Conservation (phyloP, 345 rosid genomes). For the Bruguiera parviflora region DNA sequence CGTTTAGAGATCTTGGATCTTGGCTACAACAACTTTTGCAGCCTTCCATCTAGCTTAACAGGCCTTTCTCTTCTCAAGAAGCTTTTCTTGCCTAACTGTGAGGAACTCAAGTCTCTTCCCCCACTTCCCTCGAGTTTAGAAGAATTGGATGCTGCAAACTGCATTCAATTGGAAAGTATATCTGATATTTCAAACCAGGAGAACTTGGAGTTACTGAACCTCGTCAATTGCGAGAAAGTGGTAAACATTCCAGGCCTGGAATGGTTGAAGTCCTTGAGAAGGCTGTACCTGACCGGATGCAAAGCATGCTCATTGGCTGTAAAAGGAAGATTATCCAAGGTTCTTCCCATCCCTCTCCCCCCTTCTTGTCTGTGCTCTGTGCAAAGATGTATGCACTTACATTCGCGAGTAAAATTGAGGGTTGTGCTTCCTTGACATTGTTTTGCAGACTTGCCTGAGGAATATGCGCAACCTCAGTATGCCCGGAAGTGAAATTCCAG, state of each 20-base stretch:
- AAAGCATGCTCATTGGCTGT: conserved; percentile 27
- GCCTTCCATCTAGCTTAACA: conserved; percentile 46
- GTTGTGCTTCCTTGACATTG: neutral
- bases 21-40: conserved; percentile 36
- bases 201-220: conserved; percentile 25
- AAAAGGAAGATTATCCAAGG: conserved; percentile 45
- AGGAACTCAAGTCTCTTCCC: conserved; percentile 41
- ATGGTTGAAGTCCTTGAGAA: conserved; percentile 32
- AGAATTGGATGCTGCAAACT: conserved; percentile 34
- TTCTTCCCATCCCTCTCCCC: conserved; percentile 8
- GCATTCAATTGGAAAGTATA: conserved; percentile 33
- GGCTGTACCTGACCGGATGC: conserved; percentile 42
- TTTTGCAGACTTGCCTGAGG: conserved; percentile 43
- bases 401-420: neutral
- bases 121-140: conserved; percentile 45
- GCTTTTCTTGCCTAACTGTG: conserved; percentile 33
- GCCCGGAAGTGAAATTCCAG: conserved; percentile 56
- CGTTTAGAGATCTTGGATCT: conserved; percentile 32
- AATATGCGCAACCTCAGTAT: conserved; percentile 40
- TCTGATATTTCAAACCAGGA: conserved; percentile 34
- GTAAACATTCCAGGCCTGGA: conserved; percentile 46
- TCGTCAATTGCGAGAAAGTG: conserved; percentile 43
- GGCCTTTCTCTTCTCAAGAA: conserved; percentile 39
- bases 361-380: neutral
- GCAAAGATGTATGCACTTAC: neutral